Conservation (phyloP, 768 basidiomycete genomes). For the Suillus plorans region DNA sequence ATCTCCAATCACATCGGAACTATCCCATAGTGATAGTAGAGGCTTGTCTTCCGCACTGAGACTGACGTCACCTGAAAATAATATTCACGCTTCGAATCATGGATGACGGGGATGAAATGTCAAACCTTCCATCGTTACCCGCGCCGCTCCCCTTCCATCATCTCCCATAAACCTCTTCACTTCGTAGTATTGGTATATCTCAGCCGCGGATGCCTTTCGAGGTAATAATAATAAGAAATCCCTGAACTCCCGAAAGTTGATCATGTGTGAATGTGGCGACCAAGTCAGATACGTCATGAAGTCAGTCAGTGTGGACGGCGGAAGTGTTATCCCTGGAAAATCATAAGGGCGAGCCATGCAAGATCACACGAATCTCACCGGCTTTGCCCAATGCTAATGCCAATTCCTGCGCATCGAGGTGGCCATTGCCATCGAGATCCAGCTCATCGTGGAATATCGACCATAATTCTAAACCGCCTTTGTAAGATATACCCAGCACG, state of each 20-base stretch:
- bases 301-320: slow-evolving; percentile 68
- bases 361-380: slow-evolving; percentile 45
- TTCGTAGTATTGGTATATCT: slow-evolving; percentile 86
- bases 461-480: slow-evolving; percentile 70
- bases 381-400: slow-evolving; percentile 64
- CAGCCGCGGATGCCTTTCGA: slow-evolving; percentile 72
- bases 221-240: slow-evolving; percentile 89
- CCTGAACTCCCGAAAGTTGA: slow-evolving; percentile 84
- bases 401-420: slow-evolving; percentile 67
- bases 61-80: slow-evolving; percentile 67
- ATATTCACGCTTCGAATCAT: slow-evolving; percentile 18
- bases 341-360: slow-evolving; percentile 16
- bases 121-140: slow-evolving; percentile 89
- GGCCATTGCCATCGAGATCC: slow-evolving; percentile 87
- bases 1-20: slow-evolving; percentile 27
- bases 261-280: slow-evolving; percentile 63
- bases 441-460: slow-evolving; percentile 87
- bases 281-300: slow-evolving; percentile 79
- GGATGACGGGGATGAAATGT: slow-evolving; percentile 13
- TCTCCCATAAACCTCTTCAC: slow-evolving; percentile 65
- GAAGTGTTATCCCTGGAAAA: slow-evolving; percentile 65
- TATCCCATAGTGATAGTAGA: slow-evolving; percentile 16
- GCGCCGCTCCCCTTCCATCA: slow-evolving; percentile 75
- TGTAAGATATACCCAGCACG: slow-evolving; percentile 17
- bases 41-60: slow-evolving; percentile 74